Evolutionary conservation across 2,329 filamentous ascomycete genomes (phyloP).

Genomic region (Cytospora piceae): DNA sequence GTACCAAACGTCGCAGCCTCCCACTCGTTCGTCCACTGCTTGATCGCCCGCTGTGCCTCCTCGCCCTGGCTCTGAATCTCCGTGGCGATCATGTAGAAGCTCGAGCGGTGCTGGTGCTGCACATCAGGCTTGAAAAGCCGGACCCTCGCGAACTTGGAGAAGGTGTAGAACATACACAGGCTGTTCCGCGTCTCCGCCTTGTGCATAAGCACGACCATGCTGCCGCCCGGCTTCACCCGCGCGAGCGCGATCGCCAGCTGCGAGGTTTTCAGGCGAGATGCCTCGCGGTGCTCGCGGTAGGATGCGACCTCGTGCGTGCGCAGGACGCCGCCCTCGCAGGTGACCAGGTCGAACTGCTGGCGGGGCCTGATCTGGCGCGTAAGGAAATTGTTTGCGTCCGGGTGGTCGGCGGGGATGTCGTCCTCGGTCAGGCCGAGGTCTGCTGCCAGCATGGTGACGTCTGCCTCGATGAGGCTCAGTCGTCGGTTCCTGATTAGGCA

Average conservation of each 20-base stretch:
- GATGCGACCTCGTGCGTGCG: constrained; percentile 42
- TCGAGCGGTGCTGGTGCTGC: constrained; percentile 48
- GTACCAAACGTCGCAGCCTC: constrained; percentile 44
- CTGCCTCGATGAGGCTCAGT: constrained; percentile 34
- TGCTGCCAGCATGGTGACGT: constrained; percentile 56
- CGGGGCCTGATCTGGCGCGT: constrained; percentile 42
- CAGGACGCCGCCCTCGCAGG: constrained; percentile 54
- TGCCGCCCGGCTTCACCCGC: constrained; percentile 50
- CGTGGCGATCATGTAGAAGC: constrained; percentile 57
- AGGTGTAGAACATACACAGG: constrained; percentile 43
- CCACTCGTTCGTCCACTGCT: constrained; percentile 47
- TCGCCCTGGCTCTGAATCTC: constrained; percentile 42
- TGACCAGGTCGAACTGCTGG: constrained; percentile 46
- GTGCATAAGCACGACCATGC: constrained; percentile 56
- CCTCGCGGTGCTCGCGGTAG: constrained; percentile 43
- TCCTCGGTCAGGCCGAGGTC: constrained; percentile 46
- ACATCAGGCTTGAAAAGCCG: constrained; percentile 49
- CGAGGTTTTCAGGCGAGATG: constrained; percentile 41
- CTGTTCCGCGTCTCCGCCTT: constrained; percentile 48
- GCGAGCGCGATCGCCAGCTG: constrained; percentile 52
- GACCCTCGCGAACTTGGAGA: constrained; percentile 48
- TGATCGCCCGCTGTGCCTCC: constrained; percentile 43
- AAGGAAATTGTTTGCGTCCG: constrained; percentile 39
- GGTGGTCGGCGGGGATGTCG: constrained; percentile 41
- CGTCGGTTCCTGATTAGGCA: constrained; percentile 18